Evolutionary conservation across 495 filamentous ascomycete genomes (phyloP), one percentile per base, ranked within the genome.

Genomic region (Tuber borchii): DNA sequence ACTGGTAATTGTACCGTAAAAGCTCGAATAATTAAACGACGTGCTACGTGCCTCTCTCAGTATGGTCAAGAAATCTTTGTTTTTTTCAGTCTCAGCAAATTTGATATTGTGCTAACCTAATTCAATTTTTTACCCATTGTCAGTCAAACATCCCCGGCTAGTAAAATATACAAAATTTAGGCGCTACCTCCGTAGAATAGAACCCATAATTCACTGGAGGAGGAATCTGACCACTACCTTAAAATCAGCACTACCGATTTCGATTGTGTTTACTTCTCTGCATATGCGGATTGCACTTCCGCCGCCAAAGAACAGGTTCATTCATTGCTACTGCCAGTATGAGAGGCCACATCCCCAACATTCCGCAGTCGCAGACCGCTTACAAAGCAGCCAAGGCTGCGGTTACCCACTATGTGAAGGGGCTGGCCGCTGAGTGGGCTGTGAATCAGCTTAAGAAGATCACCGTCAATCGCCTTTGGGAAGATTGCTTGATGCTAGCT

Each of bases 401-500:
- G 17, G 88, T 95, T 26, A 91, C 92, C 72, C 94, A 97, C 76
- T 87, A 73, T 37, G 34, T 37, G 34, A 37, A 37, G 34, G 34
- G 34, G 34, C 2, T 37, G 34, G 34, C 34, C 1, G 34, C 34
- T 37, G 2, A 37, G 34, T 37, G 34, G 34, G 34, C 34, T 37
- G 34, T 37, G 34, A 37, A 37, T 37, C 34, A 37, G 34, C 34
- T 37, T 37, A 2, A 37, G 34, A 37, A 37, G 34, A 37, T 2
- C 34, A 37, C 95, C 95, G 79, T 99, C 95, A 77, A 98, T 97
- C 76, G 89, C 91, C 74, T 92, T 89, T 76, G 95, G 95, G 88
- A 99, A 98, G 83, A 98, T 97, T 0, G 95, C 94, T 97, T 97
- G 37, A 92, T 97, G 84, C 97, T 97, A 61, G 95, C 95, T 85